Base-by-base conservation (phyloP, 176 grass and related monocot species). In the Pharus latifolius region DNA sequence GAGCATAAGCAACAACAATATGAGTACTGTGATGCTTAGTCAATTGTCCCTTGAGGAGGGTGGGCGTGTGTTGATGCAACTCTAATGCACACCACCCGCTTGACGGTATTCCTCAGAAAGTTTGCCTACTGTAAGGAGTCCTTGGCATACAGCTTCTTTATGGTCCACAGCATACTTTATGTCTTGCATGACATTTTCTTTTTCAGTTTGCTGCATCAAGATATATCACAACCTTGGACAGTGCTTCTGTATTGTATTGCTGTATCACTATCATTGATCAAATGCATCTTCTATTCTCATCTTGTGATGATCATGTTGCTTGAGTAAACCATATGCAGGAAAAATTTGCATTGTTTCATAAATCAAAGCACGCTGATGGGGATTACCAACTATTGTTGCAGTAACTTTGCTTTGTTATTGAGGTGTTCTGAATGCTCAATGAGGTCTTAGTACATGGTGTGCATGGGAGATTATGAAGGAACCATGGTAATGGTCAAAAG, bases 211-310 rank as follows among this genome's bases (percentile, higher is more conserved):
- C 60, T 24, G 20, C 45, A 1, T 50, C 26, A 74, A 11, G n/a
- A n/a, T n/a, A n/a, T n/a, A n/a, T n/a, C 18, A 2, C 44, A 26
- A 22, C 6, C 60, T 60, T 60, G 53, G 15, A 44, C 35, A 73
- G 44, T 38, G 17, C 11, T 73, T 65, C 20, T 74, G 12, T 59
- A 34, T 54, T 53, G 10, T n/a, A n/a, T 28, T 63, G 23, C 60
- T 50, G 16, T 44, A 47, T 46, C 29, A 77, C 70, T 44, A 47
- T 46, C 29, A 77, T 77, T 70, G 53, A 79, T 54, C 28, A 68
- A 23, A 38, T 52, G 56, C 20, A 31, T 22, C 10, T 61, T 18
- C 16, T 30, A 24, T 34, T 63, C 46, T 19, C 37, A 74, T 63
- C 69, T 63, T 56, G n/a, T 49, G 23, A 46, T 44, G 17, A 31